Percentiles rank a stretch among this genome's conserved stretches.
Conservation (phyloP, 495 filamentous ascomycete species). For the Penicillium canariense region DNA sequence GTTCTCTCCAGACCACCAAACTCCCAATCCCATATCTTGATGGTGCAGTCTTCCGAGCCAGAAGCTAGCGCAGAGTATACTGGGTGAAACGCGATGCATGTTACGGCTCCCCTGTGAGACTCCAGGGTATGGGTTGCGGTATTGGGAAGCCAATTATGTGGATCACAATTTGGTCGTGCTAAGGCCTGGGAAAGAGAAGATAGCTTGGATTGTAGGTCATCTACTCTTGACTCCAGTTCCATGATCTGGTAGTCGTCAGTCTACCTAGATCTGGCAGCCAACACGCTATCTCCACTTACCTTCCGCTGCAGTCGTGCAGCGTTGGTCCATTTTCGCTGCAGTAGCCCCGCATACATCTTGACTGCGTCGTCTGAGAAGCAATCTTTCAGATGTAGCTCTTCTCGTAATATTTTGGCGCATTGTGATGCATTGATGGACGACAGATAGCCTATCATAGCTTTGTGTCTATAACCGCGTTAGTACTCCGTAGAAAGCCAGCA, state of each 20-base stretch:
- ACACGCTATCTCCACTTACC: neutral
- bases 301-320: neutral
- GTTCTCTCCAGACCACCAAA: constrained; percentile 89
- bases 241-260: constrained; percentile 8
- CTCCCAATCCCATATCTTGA: constrained; percentile 99
- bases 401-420: neutral
- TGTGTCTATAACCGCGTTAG: constrained; percentile 3
- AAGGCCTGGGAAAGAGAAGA: neutral
- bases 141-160: constrained; percentile 2
- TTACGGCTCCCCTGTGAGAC: constrained; percentile 79
- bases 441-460: constrained; percentile 16
- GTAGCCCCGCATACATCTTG: constrained; percentile 1
- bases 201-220: constrained; percentile 2
- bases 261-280: neutral
- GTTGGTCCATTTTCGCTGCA: constrained; percentile 10
- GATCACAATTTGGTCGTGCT: neutral
- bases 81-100: constrained; percentile 91
- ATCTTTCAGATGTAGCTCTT: constrained; percentile 1
- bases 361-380: neutral
- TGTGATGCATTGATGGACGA: neutral
- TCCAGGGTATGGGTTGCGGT: constrained; percentile 66
- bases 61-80: constrained; percentile 89
- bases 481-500: neutral
- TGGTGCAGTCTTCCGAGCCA: constrained; percentile 87
- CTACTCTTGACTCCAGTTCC: neutral